These are phyloP conservation scores for Ceratocystis harringtonii DNA, from an alignment of 2,329 filamentous ascomycete species.

Conservation along the genomic window DNA sequence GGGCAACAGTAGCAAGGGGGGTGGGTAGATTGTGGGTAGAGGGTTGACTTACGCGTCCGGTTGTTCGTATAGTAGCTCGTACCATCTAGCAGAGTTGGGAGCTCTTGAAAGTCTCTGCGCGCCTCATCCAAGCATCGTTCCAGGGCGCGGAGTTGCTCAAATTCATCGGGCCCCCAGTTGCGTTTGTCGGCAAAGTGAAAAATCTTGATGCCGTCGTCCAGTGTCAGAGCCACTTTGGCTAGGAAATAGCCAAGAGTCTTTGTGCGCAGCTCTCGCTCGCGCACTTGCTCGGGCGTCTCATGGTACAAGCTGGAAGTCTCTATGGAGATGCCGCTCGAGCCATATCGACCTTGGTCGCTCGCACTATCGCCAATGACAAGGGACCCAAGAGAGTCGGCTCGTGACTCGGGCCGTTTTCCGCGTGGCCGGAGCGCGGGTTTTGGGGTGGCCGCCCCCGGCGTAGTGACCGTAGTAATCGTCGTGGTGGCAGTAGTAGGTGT, in stretches of 20 bases:
- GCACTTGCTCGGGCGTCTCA: constrained; percentile 19
- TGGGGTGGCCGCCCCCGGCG: background rate
- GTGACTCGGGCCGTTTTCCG: constrained; percentile 14
- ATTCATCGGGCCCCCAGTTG: constrained; percentile 43
- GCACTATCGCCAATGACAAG: background rate
- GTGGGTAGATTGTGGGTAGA: background rate
- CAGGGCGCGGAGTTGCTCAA: constrained; percentile 41
- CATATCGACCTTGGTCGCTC: constrained; percentile 1
- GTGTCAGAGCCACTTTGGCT: constrained; percentile 39
- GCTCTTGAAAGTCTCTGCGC: constrained; percentile 44
- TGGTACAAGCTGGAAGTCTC: constrained; percentile 2
- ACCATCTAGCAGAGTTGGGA: constrained; percentile 40
- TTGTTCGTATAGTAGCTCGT: constrained; percentile 44
- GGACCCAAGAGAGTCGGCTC: constrained; percentile 9
- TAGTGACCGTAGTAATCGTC: background rate
- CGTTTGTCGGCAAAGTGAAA: constrained; percentile 43
- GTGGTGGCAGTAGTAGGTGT: background rate
- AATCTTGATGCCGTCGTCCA: constrained; percentile 39
- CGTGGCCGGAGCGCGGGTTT: constrained; percentile 9
- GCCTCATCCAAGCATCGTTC: constrained; percentile 43
- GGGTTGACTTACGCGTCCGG: constrained; percentile 15
- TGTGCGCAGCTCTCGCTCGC: constrained; percentile 24
- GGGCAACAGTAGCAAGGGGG: background rate
- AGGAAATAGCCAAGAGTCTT: constrained; percentile 44
- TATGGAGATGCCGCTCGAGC: background rate